Evolutionary conservation across 176 grass and related monocot genomes (phyloP).

Genomic region (sorghum (Sorghum bicolor)): DNA sequence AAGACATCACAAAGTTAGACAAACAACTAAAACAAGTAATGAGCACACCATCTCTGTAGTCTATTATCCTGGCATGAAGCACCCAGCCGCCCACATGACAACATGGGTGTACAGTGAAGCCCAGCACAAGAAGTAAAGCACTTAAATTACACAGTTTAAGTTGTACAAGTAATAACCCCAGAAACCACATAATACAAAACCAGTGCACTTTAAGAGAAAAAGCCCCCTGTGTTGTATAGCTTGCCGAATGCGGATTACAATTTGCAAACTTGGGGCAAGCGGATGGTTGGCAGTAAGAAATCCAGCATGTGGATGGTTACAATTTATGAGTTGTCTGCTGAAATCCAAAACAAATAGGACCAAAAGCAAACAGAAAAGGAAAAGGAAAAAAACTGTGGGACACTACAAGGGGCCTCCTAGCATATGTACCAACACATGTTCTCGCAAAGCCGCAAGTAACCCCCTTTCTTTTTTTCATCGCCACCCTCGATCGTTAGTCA

Average conservation of each 20-base stretch:
- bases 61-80: neutral
- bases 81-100: slow-evolving; percentile 8
- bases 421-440: slow-evolving; percentile 16
- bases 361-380: neutral
- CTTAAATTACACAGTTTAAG: neutral
- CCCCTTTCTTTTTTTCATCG: neutral
- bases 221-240: neutral
- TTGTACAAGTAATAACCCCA: neutral
- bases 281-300: neutral
- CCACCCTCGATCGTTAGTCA: no score
- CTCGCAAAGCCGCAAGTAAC: neutral
- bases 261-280: neutral
- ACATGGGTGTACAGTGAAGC: neutral
- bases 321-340: neutral
- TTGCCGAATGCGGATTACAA: neutral
- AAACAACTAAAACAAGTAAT: neutral
- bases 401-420: neutral
- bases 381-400: slow-evolving; percentile 24
- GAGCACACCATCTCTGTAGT: neutral
- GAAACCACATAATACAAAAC: neutral
- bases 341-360: neutral
- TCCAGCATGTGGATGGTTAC: neutral
- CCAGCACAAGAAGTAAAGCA: slow-evolving; percentile 12
- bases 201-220: neutral
- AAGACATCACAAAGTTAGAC: neutral